Evolutionary conservation across 495 filamentous ascomycete species (phyloP), one percentile per base, ranked within the genome.

Genomic region (Melanomma pulvis-pyrius): DNA sequence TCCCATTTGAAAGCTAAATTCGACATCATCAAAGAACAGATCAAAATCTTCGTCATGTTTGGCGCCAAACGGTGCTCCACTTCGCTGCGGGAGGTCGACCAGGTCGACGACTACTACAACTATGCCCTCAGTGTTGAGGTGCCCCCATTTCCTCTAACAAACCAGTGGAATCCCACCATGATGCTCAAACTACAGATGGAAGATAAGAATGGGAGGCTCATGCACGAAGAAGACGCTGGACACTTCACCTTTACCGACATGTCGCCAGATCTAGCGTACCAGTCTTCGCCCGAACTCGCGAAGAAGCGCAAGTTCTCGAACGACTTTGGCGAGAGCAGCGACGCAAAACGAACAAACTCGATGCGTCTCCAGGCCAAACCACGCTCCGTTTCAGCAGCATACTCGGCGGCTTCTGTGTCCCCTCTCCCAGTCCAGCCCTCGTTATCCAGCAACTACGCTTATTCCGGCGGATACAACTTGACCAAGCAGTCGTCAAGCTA

Each of bases 51-150:
- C 67, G 76, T 97, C 25, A 84, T 87, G 32, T 96, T 97, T 74
- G 93, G 91, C 9, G 82, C 84, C 6, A 84, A 87, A 69, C 83
- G 85, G 75, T 88, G 86, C 75, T 79, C 82, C 41, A 87, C 88
- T 30, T 79, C 85, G 19, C 78, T 91, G 9, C 79, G 82, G 25
- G 88, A 87, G 71, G 75, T 88, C 12, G 81, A 84, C 5, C 82
- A 82, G 63, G 83, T 86, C 56, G 83, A 80, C 41, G 81, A 78
- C 59, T 81, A 80, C 21, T 89, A 86, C 74, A 83, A 86, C 59
- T 97, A 96, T 74, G 80, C 81, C n/a, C 75, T 96, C 29, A 83
- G 86, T 21, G 86, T 85, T 4, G 85, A 91, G 41, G 90, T 87
- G 19, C 94, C 94, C 36, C 78, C 84, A 24, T 88, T 91, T 58